Base-by-base conservation (phyloP, 352 stramenopile genomes). In the Globisporangium apiculatum region DNA sequence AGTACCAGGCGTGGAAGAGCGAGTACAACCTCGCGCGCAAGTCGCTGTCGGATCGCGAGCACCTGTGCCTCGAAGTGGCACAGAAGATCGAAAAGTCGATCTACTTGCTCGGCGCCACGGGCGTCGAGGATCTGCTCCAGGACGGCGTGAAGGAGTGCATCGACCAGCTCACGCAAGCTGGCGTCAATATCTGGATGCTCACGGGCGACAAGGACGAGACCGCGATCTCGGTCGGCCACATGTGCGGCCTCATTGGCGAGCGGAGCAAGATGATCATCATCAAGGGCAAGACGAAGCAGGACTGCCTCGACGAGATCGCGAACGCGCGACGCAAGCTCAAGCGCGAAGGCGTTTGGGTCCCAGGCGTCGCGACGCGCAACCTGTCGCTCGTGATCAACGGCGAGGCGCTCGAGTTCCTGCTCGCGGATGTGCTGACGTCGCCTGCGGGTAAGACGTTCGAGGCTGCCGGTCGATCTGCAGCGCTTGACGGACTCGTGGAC, bases 191-290 rank as follows among this genome's bases (percentile, higher is more conserved):
- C 24, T 99, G 97, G 97, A 98, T 99, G 67, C 84, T 99, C 7
- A 99, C 97, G 15, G 97, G 97, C 12, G 97, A 99, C 65, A 99
- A 99, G 67, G 86, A 98, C 51, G 97, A 99, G 68, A 99, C 97
- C 4, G 97, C 97, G 2, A 98, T 99, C 55, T 98, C 99, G 12
- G 99, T 99, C 18, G 97, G 87, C 5, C 96, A 98, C 53, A 97
- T 97, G 59, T 99, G 96, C 36, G 91, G 93, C 5, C 86, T 99
- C 14, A 87, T 90, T n/a, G 58, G 73, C 8, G 69, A 78, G 35
- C 87, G 81, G 56, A 90, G 75, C 57, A 90, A 87, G 18, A 86
- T 95, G 12, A 67, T 90, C 41, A 86, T 91, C 35, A 89, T 94
- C 58, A 91, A 92, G 49, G 85, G 83, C 10, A 89, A 89, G 51